These are phyloP conservation scores for Sophora flavescens DNA, from an alignment of 306 rosid genomes.

Conservation along the genomic window DNA sequence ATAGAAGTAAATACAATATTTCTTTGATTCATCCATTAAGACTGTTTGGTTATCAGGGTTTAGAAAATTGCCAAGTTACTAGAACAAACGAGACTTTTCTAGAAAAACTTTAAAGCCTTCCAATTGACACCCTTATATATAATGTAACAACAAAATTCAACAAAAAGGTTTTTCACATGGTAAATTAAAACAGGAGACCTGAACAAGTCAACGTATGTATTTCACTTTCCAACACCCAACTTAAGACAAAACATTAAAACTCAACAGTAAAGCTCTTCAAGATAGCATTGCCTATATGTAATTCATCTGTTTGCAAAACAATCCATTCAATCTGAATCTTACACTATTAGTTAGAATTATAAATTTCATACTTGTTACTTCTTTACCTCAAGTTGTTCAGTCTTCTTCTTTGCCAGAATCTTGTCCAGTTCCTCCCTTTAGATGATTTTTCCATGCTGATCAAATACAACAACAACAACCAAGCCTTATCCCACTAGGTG, in stretches of 20 bases:
- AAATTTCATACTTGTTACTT: conserved; percentile 31
- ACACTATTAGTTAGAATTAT: not conserved
- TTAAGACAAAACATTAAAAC: not conserved
- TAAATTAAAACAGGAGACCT: conserved; percentile 4
- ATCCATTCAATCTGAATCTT: no score
- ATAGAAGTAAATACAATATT: not conserved
- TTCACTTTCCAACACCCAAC: conserved; percentile 32
- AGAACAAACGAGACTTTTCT: not conserved
- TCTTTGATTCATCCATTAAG: not conserved
- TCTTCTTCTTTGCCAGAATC: conserved; percentile 72
- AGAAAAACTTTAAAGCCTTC: not conserved
- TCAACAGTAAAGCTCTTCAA: no score
- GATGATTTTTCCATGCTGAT: conserved; percentile 86
- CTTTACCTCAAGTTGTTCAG: conserved; percentile 79
- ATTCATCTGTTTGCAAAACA: no score
- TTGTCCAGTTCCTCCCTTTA: conserved; percentile 85
- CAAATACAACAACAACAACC: no score
- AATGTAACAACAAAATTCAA: not conserved
- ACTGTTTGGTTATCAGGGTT: not conserved
- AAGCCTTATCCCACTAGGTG: no score
- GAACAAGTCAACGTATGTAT: not conserved
- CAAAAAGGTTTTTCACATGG: not conserved
- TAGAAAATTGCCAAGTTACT: not conserved
- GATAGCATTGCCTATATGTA: no score
- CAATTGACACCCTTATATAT: not conserved